Base-by-base conservation (phyloP, 2,329 filamentous ascomycete genomes). In the Colletotrichum sp. region DNA sequence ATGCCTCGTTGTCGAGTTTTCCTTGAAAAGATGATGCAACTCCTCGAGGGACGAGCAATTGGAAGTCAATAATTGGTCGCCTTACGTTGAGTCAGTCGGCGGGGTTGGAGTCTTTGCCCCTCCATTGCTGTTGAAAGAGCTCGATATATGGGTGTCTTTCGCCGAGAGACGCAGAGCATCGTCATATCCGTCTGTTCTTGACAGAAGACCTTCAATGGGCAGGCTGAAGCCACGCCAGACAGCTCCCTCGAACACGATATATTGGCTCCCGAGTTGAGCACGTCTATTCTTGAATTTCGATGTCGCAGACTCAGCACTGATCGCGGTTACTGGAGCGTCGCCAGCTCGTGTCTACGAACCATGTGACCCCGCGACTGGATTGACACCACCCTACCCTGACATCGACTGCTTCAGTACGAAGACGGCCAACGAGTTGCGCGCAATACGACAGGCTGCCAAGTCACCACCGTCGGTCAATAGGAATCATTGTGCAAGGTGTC, bases 21-120 rank as follows among this genome's bases (percentile, higher is more conserved):
- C 21, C 30, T 15, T 15, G 26, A 7, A 12, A 18, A 63, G 30
- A 76, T 73, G 74, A 76, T 69, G 74, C 64, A 62, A 65, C 44
- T 24, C 6, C 15, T 21, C 8, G 12, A 7, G 30, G 36, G 28
- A 57, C 28, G 30, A 55, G 18, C 34, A 24, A 60, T 65, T 60
- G 13, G 13, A n/a, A 16, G 2, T 16, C 32, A 30, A 39, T 65
- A 10, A 69, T 76, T 74, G 74, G 70, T 5, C 34, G 70, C 65
- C 64, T 39, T 65, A 65, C 34, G 18, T 36, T 21, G 59, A 65
- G 12, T 74, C 59, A 30, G 28, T 49, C 39, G 39, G 18, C n/a
- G 32, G 18, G 26, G 6, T n/a, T 63, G 13, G 24, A 21, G 44
- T 32, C 12, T 44, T 10, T 44, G 44, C 34, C 32, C 16, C n/a